Evolutionary conservation across 176 grass and related monocot species (phyloP).

Genomic region (Olyra latifolia): DNA sequence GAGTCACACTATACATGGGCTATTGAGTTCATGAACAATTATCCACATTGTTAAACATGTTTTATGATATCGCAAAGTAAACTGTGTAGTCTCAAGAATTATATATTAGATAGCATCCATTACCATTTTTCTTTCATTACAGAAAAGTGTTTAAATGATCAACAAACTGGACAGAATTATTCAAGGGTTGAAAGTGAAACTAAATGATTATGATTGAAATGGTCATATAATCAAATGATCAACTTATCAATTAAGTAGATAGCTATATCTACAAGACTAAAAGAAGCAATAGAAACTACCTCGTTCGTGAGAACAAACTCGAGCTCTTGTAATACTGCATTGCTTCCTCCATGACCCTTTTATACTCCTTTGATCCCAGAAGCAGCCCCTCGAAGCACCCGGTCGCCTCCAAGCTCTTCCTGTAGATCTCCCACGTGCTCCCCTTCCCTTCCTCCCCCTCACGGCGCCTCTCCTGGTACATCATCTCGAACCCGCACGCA

Average conservation of each 20-base stretch:
- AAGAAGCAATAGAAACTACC: slow-evolving; percentile 32
- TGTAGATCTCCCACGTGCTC: slow-evolving; percentile 83
- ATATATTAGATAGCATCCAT: not conserved
- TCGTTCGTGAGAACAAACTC: slow-evolving; percentile 59
- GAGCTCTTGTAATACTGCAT: slow-evolving; percentile 84
- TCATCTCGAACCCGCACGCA: slow-evolving; percentile 93
- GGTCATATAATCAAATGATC: not conserved
- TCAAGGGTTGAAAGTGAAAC: not conserved
- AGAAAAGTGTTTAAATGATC: not conserved
- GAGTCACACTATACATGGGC: not conserved
- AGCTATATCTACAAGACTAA: slow-evolving; percentile 1
- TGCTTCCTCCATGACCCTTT: slow-evolving; percentile 66
- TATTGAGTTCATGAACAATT: slow-evolving; percentile 11
- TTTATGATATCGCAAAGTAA: not conserved
- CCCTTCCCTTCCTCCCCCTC: slow-evolving; percentile 70
- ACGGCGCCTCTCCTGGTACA: slow-evolving; percentile 78
- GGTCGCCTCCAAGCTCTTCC: slow-evolving; percentile 65
- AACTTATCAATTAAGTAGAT: not conserved
- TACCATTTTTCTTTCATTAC: not conserved
- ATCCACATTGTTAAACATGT: not conserved
- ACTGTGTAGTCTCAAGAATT: not conserved
- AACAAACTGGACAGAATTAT: not conserved
- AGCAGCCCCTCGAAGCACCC: slow-evolving; percentile 82
- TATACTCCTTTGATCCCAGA: slow-evolving; percentile 88
- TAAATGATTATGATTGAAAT: not conserved